phyloP scores from a whole-genome alignment of 2,329 filamentous ascomycete species.

The Alternaria burnsii region DNA sequence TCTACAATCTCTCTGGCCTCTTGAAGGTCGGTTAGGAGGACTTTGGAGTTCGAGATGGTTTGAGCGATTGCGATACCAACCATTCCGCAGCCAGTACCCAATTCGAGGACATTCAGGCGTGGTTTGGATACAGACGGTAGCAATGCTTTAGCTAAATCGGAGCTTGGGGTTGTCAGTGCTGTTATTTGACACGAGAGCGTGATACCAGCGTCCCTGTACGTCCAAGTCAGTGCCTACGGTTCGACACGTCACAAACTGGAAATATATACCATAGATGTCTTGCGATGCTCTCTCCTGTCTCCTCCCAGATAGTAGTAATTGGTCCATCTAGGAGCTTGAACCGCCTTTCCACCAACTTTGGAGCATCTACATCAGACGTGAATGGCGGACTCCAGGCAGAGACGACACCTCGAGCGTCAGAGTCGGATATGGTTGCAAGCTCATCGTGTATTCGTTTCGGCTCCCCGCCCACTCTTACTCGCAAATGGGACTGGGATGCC shows the following conservation, averaged over 20 bases:
- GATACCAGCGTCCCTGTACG: constrained; percentile 64
- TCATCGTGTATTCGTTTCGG: constrained; percentile 38
- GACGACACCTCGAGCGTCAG: constrained; percentile 58
- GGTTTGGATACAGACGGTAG: constrained; percentile 3
- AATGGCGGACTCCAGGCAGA: constrained; percentile 65
- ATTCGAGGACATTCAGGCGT: constrained; percentile 62
- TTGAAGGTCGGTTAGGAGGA: constrained; percentile 71
- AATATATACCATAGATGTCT: constrained; percentile 70
- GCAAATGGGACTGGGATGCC: constrained; percentile 47
- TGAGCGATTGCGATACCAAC: constrained; percentile 69
- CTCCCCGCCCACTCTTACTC: constrained; percentile 53
- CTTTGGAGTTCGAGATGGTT: constrained; percentile 59
- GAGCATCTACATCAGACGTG: constrained; percentile 53
- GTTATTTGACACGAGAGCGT: constrained; percentile 64
- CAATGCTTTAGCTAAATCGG: constrained; percentile 7
- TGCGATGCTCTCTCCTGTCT: constrained; percentile 76
- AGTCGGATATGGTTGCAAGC: constrained; percentile 34
- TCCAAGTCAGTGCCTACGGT: background rate
- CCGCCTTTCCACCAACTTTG: constrained; percentile 64
- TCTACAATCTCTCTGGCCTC: constrained; percentile 69
- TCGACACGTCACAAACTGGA: background rate
- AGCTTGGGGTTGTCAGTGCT: constrained; percentile 46
- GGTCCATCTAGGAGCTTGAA: constrained; percentile 55
- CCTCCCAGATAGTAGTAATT: constrained; percentile 67
- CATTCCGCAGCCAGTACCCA: constrained; percentile 74